Base-by-base conservation (phyloP, 1,139 yeast genomes). In the Pichia sp. region DNA sequence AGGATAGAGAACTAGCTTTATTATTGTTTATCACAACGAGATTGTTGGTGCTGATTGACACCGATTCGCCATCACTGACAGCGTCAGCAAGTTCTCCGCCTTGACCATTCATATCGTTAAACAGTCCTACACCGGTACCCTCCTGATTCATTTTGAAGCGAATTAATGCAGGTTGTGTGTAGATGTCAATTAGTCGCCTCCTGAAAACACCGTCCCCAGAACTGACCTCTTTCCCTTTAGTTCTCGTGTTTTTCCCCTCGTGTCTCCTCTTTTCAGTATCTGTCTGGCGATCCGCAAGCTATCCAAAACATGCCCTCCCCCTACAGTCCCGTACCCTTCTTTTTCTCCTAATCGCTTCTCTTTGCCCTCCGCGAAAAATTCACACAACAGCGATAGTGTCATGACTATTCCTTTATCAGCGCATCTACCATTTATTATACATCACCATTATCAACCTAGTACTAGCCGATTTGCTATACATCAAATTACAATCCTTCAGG, bases 31-130 rank as follows among this genome's bases (percentile, higher is more conserved):
- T 34, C 13, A 43, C 16, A 11, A 31, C 48, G 7, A 45, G 40
- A 32, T 36, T 30, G 31, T 49, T 40, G 15, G 46, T 43, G n/a
- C 29, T 36, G 11, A 8, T 11, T 8, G 30, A 44, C 26, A 38
- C 45, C 10, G 23, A 45, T 45, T 45, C 48, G 16, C 41, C 48
- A 31, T 45, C 48, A 30, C 48, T 45, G 8, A 16, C 23, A n/a
- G 32, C 16, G 1, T 16, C 40, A 3, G 32, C 48, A 45, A n/a
- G 29, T 13, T 45, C 47, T 23, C 38, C 38, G 38, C 38, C n/a
- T 34, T 34, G 38, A 13, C 38, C n/a, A 34, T 34, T 34, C n/a
- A 13, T 13, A 34, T 34, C 38, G 38, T 34, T 34, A 13, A 34
- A 34, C 5, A 34, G n/a, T 34, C 38, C 38, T 13, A 34, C 38